Percentiles rank a stretch among this genome's conserved stretches.
Conservation (phyloP, 495 filamentous ascomycete genomes). For the Podospora fimiseda region DNA sequence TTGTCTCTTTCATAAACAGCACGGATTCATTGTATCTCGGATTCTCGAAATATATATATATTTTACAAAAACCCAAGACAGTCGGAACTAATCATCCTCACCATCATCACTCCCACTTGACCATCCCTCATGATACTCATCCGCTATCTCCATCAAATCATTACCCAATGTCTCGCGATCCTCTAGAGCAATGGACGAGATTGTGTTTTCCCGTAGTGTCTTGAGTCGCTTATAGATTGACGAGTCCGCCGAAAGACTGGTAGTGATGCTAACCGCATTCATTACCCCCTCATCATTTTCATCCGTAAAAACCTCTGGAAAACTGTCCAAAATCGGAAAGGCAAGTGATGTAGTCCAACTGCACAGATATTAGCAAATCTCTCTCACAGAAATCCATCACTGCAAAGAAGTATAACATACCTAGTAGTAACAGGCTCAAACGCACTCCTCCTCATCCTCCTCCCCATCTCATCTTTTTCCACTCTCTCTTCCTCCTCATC, state of each 20-base stretch:
- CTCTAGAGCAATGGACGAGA: slow-evolving; percentile 55
- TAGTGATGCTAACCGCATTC: slow-evolving; percentile 49
- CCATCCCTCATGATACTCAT: slow-evolving; percentile 88
- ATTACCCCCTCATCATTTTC: slow-evolving; percentile 29
- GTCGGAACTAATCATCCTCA: slow-evolving; percentile 60
- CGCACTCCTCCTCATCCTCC: slow-evolving; percentile 12
- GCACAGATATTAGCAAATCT: no score
- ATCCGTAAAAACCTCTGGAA: slow-evolving; percentile 59
- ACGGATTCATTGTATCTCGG: no score
- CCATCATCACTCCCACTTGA: slow-evolving; percentile 75
- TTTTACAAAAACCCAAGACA: no score
- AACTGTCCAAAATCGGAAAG: slow-evolving; percentile 79
- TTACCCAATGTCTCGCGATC: slow-evolving; percentile 78
- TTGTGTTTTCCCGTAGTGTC: slow-evolving; percentile 53
- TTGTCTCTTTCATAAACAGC: no score
- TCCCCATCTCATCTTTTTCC: slow-evolving; percentile 6
- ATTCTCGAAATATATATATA: no score
- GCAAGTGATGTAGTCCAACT: slow-evolving; percentile 48
- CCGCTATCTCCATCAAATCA: slow-evolving; percentile 76
- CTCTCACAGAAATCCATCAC: no score
- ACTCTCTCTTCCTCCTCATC: slow-evolving; percentile 16
- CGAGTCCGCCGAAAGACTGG: slow-evolving; percentile 67
- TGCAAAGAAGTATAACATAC: slow-evolving; percentile 10
- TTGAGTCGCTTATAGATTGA: slow-evolving; percentile 64
- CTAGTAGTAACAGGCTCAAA: slow-evolving; percentile 22